Evolutionary conservation across 805 yeast species (phyloP), one percentile per base, ranked within the genome.

Genomic region (Metschnikowia vanudenii): DNA sequence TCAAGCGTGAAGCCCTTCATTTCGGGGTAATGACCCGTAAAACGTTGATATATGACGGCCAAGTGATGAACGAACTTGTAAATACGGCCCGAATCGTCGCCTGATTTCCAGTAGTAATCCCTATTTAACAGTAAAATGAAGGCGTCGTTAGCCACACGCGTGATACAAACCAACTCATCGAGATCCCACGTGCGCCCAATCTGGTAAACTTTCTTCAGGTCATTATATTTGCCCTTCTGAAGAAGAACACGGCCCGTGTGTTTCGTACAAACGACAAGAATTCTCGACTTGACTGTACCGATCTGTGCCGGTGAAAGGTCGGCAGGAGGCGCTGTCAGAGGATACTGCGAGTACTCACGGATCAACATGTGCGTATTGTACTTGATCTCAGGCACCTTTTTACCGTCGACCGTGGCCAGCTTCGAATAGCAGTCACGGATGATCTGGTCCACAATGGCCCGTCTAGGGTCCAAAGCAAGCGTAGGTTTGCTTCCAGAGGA

Each of bases 121-220:
- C 90, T 91, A 34, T 85, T 85, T 60, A 92, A 73, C 14, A 71
- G 70, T 43, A 86, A 69, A 0, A 75, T 50, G 46, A 87, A 72
- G 1, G 91, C 89, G 41, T 79, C 76, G 2, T 73, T 76, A 11
- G 75, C 76, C 22, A 67, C 75, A 45, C 78, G 73, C 28, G 82
- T 81, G 2, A 91, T 63, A 36, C 65, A 63, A 3, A 73, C 63
- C 52, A 92, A 69, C 55, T 88, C 95, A 49, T 79, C 86, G 57
- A 92, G 68, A 51, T 81, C 82, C 98, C 98, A 91, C 2, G 96
- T 85, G 58, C 97, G 78, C 28, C 98, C 98, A 42, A 91, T 88
- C 65, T 91, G 97, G 57, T 86, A 81, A 1, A 82, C 64, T 1
- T 86, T 84, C 55, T 87, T 86, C 31, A 56, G 60, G 9, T 78